phyloP scores from a whole-genome alignment of 2,329 filamentous ascomycete species.

The Neobulgaria alba region DNA sequence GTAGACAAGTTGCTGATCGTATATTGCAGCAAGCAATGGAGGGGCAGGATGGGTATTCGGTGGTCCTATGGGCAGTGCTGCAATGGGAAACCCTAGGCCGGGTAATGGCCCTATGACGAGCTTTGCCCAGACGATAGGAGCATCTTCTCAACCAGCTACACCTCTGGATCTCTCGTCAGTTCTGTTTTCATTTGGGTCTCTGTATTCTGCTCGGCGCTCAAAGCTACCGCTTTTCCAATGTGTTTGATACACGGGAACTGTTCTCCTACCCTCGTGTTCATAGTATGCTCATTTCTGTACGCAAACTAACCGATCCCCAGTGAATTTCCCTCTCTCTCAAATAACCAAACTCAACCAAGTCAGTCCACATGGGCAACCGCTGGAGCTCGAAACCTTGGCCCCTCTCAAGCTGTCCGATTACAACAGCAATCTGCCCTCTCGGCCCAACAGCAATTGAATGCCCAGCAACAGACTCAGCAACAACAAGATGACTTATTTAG shows the following conservation, averaged over 20 bases:
- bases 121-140: slow-evolving; percentile 55
- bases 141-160: slow-evolving; percentile 52
- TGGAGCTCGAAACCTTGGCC: slow-evolving; percentile 23
- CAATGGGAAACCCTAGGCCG: slow-evolving; percentile 43
- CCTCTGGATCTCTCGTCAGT: slow-evolving; percentile 59
- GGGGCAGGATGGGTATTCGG: slow-evolving; percentile 55
- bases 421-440: slow-evolving; percentile 24
- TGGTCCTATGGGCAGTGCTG: slow-evolving; percentile 49
- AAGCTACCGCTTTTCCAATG: not conserved
- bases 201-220: not conserved
- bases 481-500: slow-evolving; percentile 30
- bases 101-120: slow-evolving; percentile 52
- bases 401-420: slow-evolving; percentile 23
- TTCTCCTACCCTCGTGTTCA: not conserved
- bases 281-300: not conserved
- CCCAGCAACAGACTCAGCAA: slow-evolving; percentile 27
- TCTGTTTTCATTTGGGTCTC: not conserved
- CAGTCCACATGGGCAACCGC: slow-evolving; percentile 28
- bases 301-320: slow-evolving; percentile 31
- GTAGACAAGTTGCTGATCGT: slow-evolving; percentile 16
- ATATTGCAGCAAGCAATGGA: slow-evolving; percentile 29
- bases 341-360: slow-evolving; percentile 39
- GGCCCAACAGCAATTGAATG: slow-evolving; percentile 23
- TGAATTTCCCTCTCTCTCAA: slow-evolving; percentile 58
- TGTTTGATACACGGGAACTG: not conserved